Evolutionary conservation across 2,329 filamentous ascomycete species (phyloP), one percentile per base, ranked within the genome.

Genomic region (Fonsecaea multimorphosa): DNA sequence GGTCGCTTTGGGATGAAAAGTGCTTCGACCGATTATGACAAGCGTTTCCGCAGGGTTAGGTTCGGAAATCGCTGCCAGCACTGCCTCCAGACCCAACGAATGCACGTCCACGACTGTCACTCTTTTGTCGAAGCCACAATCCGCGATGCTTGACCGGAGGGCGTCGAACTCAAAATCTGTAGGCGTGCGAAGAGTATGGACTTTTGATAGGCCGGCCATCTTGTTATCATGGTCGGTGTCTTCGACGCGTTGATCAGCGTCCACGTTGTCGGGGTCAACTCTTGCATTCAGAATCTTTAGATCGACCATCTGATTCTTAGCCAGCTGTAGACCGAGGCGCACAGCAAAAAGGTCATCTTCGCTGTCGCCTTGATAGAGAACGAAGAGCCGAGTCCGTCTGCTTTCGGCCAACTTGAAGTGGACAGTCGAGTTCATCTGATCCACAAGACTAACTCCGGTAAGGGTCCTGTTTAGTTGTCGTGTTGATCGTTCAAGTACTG

Each of bases 301-400:
- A 46, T 71, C 64, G 29, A 97, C 87, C 51, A 91, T 86, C 3
- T 87, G 84, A 73, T 93, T 95, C 75, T 89, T 88, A 0, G 89
- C 91, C 0, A 99, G 84, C 74, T 97, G 94, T 2, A 98, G 83
- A 2, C 94, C 90, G 27, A 98, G 86, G 1, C 89, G 84, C 0
- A 98, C 83, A 0, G 93, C 93, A 3, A 89, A 86, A 7, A 87
- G 86, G 73, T 97, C 94, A 74, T 99, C 95, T 1, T 83, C 80
- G 8, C 91, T 91, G 19, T 94, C 93, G 27, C 40, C 22, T 65
- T 97, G 89, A 78, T 92, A 98, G 0, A 93, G 90, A 61, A 96
- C 83, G 75, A 96, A 93, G 70, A 98, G 85, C 11, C 86, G 79
- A 60, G 90, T 86, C n/a, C 82, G 79, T 34, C 83, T 78, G 70